These are phyloP conservation scores for Apiospora aurea DNA, from an alignment of 2,329 filamentous ascomycete species.

Conservation along the genomic window DNA sequence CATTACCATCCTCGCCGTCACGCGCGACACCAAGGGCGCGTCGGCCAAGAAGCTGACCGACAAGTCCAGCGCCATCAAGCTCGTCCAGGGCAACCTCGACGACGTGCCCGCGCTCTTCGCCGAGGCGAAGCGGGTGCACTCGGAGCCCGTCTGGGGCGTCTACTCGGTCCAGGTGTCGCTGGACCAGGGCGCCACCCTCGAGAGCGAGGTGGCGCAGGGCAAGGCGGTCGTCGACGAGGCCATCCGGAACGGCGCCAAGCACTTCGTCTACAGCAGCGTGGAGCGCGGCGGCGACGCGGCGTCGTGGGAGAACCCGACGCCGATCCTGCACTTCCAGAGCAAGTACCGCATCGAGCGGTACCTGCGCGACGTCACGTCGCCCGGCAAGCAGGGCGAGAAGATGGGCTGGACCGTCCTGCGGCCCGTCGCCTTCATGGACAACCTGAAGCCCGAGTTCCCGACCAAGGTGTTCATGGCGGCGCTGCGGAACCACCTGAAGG, in stretches of 20 bases:
- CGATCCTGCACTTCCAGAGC: slow-evolving; percentile 66
- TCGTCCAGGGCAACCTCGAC: slow-evolving; percentile 60
- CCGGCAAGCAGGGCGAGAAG: slow-evolving; percentile 40
- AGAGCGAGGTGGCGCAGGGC: slow-evolving; percentile 57
- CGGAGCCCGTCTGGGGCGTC: slow-evolving; percentile 60
- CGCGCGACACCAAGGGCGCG: slow-evolving; percentile 57
- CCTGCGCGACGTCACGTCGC: slow-evolving; percentile 53
- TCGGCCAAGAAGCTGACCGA: slow-evolving; percentile 55
- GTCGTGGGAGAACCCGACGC: slow-evolving; percentile 59
- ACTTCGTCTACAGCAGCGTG: slow-evolving; percentile 70
- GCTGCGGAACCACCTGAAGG: slow-evolving; percentile 40
- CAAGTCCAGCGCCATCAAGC: slow-evolving; percentile 49
- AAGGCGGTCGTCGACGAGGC: slow-evolving; percentile 65
- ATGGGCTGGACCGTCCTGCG: slow-evolving; percentile 70
- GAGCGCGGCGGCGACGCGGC: slow-evolving; percentile 64
- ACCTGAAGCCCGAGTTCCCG: slow-evolving; percentile 45
- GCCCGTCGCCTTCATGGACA: slow-evolving; percentile 69
- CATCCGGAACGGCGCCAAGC: slow-evolving; percentile 59
- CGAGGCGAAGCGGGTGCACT: slow-evolving; percentile 33
- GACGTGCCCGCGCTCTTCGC: slow-evolving; percentile 57
- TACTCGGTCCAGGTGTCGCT: slow-evolving; percentile 59
- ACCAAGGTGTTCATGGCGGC: slow-evolving; percentile 47
- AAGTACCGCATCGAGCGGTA: slow-evolving; percentile 70
- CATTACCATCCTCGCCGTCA: slow-evolving; percentile 62
- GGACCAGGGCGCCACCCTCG: slow-evolving; percentile 45